Conservation (phyloP, 2,329 filamentous ascomycete species). For the Pseudovirgaria hyperparasitica region DNA sequence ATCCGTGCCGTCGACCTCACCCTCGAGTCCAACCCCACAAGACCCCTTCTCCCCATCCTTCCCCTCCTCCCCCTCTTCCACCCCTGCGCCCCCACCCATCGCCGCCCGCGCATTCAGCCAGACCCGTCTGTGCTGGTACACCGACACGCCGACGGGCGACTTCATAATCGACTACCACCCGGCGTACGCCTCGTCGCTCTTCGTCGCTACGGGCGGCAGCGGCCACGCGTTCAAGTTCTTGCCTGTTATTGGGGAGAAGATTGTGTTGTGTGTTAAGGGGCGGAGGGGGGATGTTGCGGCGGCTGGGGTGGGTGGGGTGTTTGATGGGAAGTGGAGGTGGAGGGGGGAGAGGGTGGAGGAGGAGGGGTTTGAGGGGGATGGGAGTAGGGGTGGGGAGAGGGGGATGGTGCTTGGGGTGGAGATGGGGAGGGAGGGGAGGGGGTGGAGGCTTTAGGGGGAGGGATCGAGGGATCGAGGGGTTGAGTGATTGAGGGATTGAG, state of each 20-base stretch:
- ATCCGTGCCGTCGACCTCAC: too few relatives aligned
- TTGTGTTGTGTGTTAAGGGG: slow-evolving; percentile 38
- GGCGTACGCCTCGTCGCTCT: slow-evolving; percentile 32
- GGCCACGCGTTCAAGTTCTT: slow-evolving; percentile 53
- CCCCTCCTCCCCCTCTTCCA: slow-evolving; percentile 10
- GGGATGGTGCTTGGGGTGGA: slow-evolving; percentile 28
- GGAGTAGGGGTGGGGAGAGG: slow-evolving; percentile 23
- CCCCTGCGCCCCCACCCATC: slow-evolving; percentile 18
- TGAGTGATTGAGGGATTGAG: too few relatives aligned
- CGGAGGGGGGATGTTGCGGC: slow-evolving; percentile 11
- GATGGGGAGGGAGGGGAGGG: slow-evolving; percentile 20
- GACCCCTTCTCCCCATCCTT: slow-evolving; percentile 5
- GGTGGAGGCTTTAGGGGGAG: slow-evolving; percentile 15
- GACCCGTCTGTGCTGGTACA: slow-evolving; percentile 43
- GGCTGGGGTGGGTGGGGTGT: too few relatives aligned
- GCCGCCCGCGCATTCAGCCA: slow-evolving; percentile 30
- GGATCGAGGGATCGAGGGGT: slow-evolving; percentile 5
- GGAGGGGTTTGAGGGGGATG: slow-evolving; percentile 23
- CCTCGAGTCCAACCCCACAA: slow-evolving; percentile 11
- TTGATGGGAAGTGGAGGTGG: slow-evolving; percentile 48
- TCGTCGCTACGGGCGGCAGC: slow-evolving; percentile 48
- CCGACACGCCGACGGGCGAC: slow-evolving; percentile 42
- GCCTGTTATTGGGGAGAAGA: slow-evolving; percentile 43
- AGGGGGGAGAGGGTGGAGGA: slow-evolving; percentile 27
- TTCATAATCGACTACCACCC: slow-evolving; percentile 43